Evolutionary conservation across 208 protist species (phyloP), one percentile per base, ranked within the genome.

Genomic region (Leishmania gerbilli): DNA sequence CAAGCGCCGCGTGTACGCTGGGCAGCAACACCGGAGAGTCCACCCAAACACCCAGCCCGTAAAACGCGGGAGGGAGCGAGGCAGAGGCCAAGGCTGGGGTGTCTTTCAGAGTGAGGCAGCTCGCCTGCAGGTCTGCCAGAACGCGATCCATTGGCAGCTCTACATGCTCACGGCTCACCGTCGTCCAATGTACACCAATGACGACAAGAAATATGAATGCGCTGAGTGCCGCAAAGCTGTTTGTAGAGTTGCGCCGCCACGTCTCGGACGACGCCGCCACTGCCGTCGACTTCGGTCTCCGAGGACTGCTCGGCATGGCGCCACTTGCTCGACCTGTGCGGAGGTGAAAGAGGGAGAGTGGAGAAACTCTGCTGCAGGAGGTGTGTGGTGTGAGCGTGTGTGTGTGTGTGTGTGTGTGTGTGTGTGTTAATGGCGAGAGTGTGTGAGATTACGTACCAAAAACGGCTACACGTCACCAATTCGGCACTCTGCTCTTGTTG

Each of bases 11-110:
- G 76, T 95, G 93, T 31, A 92, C 90, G 31, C 84, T 79, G 13
- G 84, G 77, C 19, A 91, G 68, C 81, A 90, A 84, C 65, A 62
- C 76, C 34, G 85, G 82, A 13, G 87, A 74, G 71, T 94, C 93
- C 40, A 91, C 90, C 91, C 93, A 96, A 27, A 96, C 90, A 5
- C 77, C 82, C 40, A 96, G 77, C 21, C 90, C 93, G 64, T 89
- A 93, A 37, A 86, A 85, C 27, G 87, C 82, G 40, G 83, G 84
- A 27, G 82, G 89, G 27, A 83, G 84, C 11, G 24, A 31, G 17
- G 65, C 27, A 6, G 60, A 45, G 40, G 55, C 78, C 76, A 13
- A 19, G 27, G 17, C 37, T 11, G 74, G 27, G 65, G 31, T 60
- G n/a, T 34, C 64, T 67, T 15, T 53, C 6, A 2, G 42, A 53